These are phyloP conservation scores for Xylaria multiplex DNA, from an alignment of 2,329 filamentous ascomycete species.

Conservation along the genomic window DNA sequence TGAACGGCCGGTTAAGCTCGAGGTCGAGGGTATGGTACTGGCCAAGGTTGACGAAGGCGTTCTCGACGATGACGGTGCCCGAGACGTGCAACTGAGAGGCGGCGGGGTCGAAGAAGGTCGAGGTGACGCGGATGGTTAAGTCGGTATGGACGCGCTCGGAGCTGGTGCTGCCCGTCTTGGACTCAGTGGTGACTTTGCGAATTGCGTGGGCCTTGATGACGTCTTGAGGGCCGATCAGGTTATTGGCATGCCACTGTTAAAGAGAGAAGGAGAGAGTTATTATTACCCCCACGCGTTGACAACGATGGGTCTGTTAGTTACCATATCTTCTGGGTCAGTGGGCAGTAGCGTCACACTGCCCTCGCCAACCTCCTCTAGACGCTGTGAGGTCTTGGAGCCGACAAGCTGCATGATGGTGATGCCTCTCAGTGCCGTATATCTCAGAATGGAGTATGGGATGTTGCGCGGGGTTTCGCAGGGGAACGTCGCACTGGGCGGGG, in stretches of 20 bases:
- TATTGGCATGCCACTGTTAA: conserved; percentile 67
- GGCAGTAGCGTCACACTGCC: conserved; percentile 54
- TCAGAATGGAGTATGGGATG: no score
- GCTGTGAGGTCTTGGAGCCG: conserved; percentile 51
- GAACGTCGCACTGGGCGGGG: no score
- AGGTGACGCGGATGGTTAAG: conserved; percentile 66
- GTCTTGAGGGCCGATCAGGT: conserved; percentile 66
- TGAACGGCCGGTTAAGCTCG: conserved; percentile 88
- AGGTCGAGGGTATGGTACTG: conserved; percentile 76
- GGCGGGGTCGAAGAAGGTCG: conserved; percentile 67
- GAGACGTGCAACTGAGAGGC: conserved; percentile 66
- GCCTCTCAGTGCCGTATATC: no score
- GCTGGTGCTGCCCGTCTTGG: conserved; percentile 57
- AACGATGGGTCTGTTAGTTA: conserved; percentile 31
- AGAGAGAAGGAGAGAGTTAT: conserved; percentile 8
- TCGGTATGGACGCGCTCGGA: conserved; percentile 66
- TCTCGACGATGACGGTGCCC: conserved; percentile 64
- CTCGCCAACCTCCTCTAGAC: conserved; percentile 53
- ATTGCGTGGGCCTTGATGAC: conserved; percentile 64
- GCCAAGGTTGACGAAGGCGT: conserved; percentile 62
- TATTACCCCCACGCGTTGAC: conserved; percentile 9
- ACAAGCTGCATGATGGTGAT: conserved; percentile 52
- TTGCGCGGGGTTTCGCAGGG: no score
- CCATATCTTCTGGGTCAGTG: conserved; percentile 56
- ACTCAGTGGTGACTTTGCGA: conserved; percentile 63